Conservation (phyloP, 192 early-diverging fungal genomes). For the Linnemannia elongata region DNA sequence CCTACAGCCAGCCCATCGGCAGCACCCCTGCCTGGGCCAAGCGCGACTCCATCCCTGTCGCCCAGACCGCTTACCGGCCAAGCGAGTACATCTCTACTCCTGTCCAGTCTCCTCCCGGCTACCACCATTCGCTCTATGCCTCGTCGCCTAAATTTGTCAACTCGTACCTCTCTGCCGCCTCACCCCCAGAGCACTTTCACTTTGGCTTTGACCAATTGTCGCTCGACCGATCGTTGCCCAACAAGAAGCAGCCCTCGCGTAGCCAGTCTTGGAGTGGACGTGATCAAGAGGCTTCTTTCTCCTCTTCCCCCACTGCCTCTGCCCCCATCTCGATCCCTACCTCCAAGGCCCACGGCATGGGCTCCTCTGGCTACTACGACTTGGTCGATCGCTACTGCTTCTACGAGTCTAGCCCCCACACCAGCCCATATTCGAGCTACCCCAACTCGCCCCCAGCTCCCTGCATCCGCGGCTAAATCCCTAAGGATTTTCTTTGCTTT, state of each 20-base stretch:
- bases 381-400: slow-evolving; percentile 71
- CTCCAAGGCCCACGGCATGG: slow-evolving; percentile 47
- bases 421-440: slow-evolving; percentile 44
- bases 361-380: slow-evolving; percentile 64
- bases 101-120: slow-evolving; percentile 40
- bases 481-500: not conserved
- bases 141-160: slow-evolving; percentile 49
- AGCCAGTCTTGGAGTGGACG: slow-evolving; percentile 24
- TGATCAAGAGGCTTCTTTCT: not conserved
- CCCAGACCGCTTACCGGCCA: slow-evolving; percentile 45
- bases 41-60: not conserved
- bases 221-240: slow-evolving; percentile 2
- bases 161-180: slow-evolving; percentile 28
- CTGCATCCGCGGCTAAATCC: slow-evolving; percentile 42
- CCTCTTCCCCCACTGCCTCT: slow-evolving; percentile 15
- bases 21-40: not conserved
- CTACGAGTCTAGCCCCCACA: slow-evolving; percentile 55
- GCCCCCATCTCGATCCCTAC: slow-evolving; percentile 55
- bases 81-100: slow-evolving; percentile 53
- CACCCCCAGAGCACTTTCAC: slow-evolving; percentile 46
- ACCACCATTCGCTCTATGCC: slow-evolving; percentile 46
- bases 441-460: slow-evolving; percentile 48
- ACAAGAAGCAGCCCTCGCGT: slow-evolving; percentile 5
- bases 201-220: slow-evolving; percentile 38
- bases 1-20: slow-evolving; percentile 29